Evolutionary conservation across 345 rosid species (phyloP), one percentile per base, ranked within the genome.

Genomic region (Citrus mangshanensis): DNA sequence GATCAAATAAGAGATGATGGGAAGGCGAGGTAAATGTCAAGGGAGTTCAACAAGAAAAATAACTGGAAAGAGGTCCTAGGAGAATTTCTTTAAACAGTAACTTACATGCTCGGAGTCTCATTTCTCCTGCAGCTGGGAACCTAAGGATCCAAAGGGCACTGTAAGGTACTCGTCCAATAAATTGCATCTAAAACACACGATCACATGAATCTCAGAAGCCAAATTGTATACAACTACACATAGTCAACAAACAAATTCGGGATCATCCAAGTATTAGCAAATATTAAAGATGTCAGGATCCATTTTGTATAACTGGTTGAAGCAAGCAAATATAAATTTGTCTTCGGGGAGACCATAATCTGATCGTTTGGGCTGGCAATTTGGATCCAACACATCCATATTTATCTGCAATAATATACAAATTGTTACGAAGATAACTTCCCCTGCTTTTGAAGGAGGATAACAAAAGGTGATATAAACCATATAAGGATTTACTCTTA

Each of bases 101-200:
- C 98, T 18, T 89, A 97, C 99, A 93, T 77, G 91, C 59, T 16
- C 98, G 93, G 40, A 97, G 88, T 85, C 98, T 92, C 89, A 85
- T 91, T 86, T 97, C 99, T 68, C 99, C 99, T 2, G 99, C 98
- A 77, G 99, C 98, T 38, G 99, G 99, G 81, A 97, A 97, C 73
- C 97, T 90, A 56, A 97, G 98, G 67, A 97, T 98, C 99, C 99
- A 97, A 64, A 97, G 91, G 38, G 96, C 98, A 89, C 98, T 90
- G 74, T 92, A 92, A 71, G 99, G 96, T 28, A 97, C 96, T 22
- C 98, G 89, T 79, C 92, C 94, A 80, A 97, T 98, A 87, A 91
- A 75, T 92, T 97, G 89, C 98, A 97, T 98, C 98, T 96, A 34
- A 56, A 63, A 10, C 35, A 25, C 61, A 54, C 49, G 35, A 6